These are phyloP conservation scores for Penicillium cataractarum DNA, from an alignment of 495 filamentous ascomycete genomes.

Conservation along the genomic window DNA sequence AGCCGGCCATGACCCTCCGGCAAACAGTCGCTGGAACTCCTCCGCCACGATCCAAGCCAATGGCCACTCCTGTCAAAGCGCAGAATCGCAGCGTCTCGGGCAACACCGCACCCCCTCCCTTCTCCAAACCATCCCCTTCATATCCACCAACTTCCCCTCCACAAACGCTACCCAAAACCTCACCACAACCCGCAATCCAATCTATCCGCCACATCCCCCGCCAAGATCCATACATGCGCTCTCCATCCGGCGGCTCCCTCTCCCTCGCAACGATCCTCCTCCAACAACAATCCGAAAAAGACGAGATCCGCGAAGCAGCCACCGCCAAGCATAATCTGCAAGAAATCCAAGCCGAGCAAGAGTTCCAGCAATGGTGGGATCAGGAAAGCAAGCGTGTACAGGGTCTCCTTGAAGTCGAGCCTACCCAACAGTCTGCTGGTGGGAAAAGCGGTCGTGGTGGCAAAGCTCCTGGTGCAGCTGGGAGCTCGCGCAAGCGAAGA, in stretches of 20 bases:
- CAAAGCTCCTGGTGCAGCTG: conserved; percentile 14
- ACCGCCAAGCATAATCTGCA: conserved; percentile 81
- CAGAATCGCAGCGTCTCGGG: conserved; percentile 34
- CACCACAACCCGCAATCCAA: conserved; percentile 44
- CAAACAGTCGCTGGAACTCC: conserved; percentile 62
- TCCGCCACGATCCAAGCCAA: conserved; percentile 34
- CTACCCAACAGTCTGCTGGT: conserved; percentile 34
- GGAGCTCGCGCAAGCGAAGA: conserved; percentile 33
- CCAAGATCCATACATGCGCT: conserved; percentile 43
- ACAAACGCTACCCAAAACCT: conserved; percentile 26
- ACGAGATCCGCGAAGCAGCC: conserved; percentile 76
- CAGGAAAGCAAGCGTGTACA: conserved; percentile 75
- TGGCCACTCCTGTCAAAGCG: conserved; percentile 33
- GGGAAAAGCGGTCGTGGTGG: conserved; percentile 36
- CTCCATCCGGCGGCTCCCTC: conserved; percentile 61
- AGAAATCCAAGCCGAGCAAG: conserved; percentile 95
- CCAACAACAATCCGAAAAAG: conserved; percentile 83
- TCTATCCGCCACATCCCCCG: conserved; percentile 53
- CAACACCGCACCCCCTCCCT: conserved; percentile 25
- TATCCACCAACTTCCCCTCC: conserved; percentile 24
- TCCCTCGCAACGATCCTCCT: conserved; percentile 87
- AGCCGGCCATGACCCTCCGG: conserved; percentile 61
- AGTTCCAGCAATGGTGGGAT: conserved; percentile 99
- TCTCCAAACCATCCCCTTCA: conserved; percentile 28
- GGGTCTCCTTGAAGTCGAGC: conserved; percentile 63